Percentiles rank a stretch among this genome's conserved stretches.
These are phyloP conservation scores for Penicillium crustosum DNA, from an alignment of 2,329 filamentous ascomycete genomes.

Conservation along the genomic window DNA sequence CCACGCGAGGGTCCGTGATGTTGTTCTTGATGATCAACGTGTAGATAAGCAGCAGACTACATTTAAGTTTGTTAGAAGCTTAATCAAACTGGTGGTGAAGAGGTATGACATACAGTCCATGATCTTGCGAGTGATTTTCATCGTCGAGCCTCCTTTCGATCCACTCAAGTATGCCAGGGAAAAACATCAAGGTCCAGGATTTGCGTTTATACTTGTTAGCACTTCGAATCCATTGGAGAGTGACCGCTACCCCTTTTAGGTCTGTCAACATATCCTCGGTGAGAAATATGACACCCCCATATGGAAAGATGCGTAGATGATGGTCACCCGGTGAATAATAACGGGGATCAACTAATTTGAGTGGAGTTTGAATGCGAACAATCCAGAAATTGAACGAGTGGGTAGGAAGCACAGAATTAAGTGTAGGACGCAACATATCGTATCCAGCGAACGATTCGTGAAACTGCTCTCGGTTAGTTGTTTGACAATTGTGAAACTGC, in stretches of 20 bases:
- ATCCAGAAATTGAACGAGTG: conserved; percentile 37
- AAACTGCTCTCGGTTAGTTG: conserved; percentile 28
- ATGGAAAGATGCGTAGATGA: conserved; percentile 40
- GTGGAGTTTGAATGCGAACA: conserved; percentile 30
- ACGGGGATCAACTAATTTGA: conserved; percentile 24
- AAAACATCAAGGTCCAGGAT: conserved; percentile 41
- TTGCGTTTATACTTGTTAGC: conserved; percentile 28
- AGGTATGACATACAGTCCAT: conserved; percentile 7
- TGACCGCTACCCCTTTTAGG: conserved; percentile 29
- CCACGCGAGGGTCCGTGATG: conserved; percentile 13
- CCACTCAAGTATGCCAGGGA: conserved; percentile 39
- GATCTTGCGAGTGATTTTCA: background rate
- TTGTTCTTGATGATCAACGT: conserved; percentile 29
- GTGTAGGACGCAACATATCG: conserved; percentile 27
- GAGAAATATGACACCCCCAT: conserved; percentile 40
- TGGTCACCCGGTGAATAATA: conserved; percentile 13
- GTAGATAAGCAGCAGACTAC: conserved; percentile 11
- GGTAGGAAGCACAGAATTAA: conserved; percentile 25
- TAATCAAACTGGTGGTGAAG: background rate
- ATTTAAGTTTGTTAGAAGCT: background rate
- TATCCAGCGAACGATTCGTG: conserved; percentile 38
- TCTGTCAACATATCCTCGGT: conserved; percentile 42
- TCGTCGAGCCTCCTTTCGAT: conserved; percentile 29
- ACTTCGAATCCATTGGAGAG: conserved; percentile 40
- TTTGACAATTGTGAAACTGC: background rate